Conservation (phyloP, 768 basidiomycete species). For the Leccinum broughii region DNA sequence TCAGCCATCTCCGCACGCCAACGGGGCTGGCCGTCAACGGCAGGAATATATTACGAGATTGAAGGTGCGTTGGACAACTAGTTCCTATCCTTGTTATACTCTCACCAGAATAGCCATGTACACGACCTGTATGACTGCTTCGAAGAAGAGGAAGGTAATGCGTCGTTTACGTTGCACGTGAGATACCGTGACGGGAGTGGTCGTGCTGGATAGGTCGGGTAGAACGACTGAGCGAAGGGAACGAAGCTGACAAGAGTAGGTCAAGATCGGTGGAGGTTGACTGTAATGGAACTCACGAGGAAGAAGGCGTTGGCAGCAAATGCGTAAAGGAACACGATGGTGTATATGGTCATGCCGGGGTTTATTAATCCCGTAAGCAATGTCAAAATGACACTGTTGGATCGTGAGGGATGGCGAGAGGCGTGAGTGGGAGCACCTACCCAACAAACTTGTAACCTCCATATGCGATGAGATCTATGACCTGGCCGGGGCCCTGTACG, state of each 20-base stretch:
- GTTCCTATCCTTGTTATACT: conserved; percentile 34
- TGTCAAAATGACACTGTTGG: conserved; percentile 76
- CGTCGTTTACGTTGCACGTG: conserved; percentile 80
- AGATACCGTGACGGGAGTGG: conserved; percentile 57
- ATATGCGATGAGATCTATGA: conserved; percentile 86
- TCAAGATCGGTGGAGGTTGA: background rate
- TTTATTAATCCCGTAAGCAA: conserved; percentile 71
- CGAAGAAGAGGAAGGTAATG: conserved; percentile 86
- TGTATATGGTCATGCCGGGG: conserved; percentile 62
- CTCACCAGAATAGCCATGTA: conserved; percentile 87
- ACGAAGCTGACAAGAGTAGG: conserved; percentile 65
- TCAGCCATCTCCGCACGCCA: no score
- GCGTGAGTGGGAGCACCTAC: conserved; percentile 40
- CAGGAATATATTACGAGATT: background rate
- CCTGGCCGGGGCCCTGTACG: conserved; percentile 69
- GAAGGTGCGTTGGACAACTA: background rate
- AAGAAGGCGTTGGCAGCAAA: conserved; percentile 93
- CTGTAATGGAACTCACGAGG: conserved; percentile 57
- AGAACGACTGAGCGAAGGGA: conserved; percentile 90
- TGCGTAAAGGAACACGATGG: conserved; percentile 75
- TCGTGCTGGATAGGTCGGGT: conserved; percentile 62
- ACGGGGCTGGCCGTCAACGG: background rate
- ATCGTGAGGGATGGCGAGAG: background rate
- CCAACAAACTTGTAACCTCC: conserved; percentile 98
- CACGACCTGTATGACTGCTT: conserved; percentile 77